phyloP scores from a whole-genome alignment of 2,329 filamentous ascomycete genomes.

The Pyrenochaeta sp. region DNA sequence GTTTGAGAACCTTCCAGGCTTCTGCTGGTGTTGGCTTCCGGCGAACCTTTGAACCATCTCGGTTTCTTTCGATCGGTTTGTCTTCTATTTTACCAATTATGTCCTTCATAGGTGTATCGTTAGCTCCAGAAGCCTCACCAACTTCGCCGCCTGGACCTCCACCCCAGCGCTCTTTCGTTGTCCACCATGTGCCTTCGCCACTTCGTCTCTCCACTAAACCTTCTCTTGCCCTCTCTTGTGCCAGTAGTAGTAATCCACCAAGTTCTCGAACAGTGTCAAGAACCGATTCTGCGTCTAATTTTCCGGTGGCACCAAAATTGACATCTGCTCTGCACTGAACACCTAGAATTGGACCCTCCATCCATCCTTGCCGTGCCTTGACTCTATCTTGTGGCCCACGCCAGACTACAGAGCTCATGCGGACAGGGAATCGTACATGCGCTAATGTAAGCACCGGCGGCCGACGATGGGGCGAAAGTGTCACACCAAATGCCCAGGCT shows the following conservation, averaged over 20 bases:
- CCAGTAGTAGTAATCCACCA: conserved; percentile 64
- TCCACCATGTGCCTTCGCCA: conserved; percentile 69
- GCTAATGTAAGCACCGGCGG: conserved; percentile 59
- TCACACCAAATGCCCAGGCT: conserved; percentile 66
- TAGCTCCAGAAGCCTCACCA: conserved; percentile 41
- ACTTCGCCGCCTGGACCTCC: conserved; percentile 60
- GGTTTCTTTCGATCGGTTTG: conserved; percentile 41
- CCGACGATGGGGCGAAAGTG: conserved; percentile 57
- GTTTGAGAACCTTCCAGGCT: conserved; percentile 62
- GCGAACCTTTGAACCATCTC: conserved; percentile 41
- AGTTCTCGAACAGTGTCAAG: conserved; percentile 67
- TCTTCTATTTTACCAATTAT: conserved; percentile 41
- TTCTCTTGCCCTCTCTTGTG: conserved; percentile 68
- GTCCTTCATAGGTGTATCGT: conserved; percentile 36
- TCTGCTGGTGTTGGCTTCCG: conserved; percentile 58
- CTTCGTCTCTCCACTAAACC: conserved; percentile 59
- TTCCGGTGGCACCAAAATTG: conserved; percentile 56
- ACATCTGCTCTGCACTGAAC: conserved; percentile 65
- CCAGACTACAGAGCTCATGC: conserved; percentile 64
- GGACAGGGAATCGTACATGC: conserved; percentile 64
- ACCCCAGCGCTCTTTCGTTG: conserved; percentile 64
- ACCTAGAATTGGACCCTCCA: conserved; percentile 67
- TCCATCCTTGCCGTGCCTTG: conserved; percentile 61
- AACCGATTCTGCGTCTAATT: conserved; percentile 40
- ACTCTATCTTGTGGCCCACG: conserved; percentile 62